Conservation (phyloP, 257 asterid genomes). For the Primulina tabacum region DNA sequence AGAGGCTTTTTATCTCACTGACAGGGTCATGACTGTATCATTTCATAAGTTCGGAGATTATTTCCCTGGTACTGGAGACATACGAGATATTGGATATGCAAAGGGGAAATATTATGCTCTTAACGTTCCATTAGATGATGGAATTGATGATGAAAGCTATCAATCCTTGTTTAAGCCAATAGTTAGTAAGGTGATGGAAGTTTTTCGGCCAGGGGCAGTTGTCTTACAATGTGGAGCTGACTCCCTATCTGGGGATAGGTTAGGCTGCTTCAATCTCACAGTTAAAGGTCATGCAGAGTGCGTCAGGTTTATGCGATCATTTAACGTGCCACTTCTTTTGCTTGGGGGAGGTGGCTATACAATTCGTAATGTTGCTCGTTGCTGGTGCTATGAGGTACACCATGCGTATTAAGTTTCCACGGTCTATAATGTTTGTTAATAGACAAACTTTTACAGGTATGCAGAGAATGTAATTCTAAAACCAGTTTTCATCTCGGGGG, state of each 20-base stretch:
- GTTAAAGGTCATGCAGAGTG: constrained; percentile 56
- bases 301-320: constrained; percentile 41
- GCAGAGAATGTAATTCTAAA: neutral
- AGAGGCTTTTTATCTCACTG: constrained; percentile 47
- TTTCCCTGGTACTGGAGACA: constrained; percentile 49
- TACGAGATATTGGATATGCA: constrained; percentile 34
- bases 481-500: neutral
- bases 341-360: constrained; percentile 53
- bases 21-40: constrained; percentile 50
- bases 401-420: neutral
- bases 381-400: constrained; percentile 53
- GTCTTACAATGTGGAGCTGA: constrained; percentile 56
- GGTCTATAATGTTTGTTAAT: neutral
- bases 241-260: constrained; percentile 44
- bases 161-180: constrained; percentile 42
- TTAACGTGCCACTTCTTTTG: constrained; percentile 46
- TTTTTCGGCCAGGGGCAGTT: constrained; percentile 47
- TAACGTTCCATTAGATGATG: constrained; percentile 48
- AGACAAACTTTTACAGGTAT: neutral
- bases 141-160: constrained; percentile 39
- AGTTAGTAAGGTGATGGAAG: constrained; percentile 44
- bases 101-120: constrained; percentile 47
- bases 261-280: constrained; percentile 46
- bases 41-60: constrained; percentile 47
- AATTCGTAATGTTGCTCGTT: constrained; percentile 47